Base-by-base conservation (phyloP, 2,329 filamentous ascomycete genomes). In the Venturia pyrina region DNA sequence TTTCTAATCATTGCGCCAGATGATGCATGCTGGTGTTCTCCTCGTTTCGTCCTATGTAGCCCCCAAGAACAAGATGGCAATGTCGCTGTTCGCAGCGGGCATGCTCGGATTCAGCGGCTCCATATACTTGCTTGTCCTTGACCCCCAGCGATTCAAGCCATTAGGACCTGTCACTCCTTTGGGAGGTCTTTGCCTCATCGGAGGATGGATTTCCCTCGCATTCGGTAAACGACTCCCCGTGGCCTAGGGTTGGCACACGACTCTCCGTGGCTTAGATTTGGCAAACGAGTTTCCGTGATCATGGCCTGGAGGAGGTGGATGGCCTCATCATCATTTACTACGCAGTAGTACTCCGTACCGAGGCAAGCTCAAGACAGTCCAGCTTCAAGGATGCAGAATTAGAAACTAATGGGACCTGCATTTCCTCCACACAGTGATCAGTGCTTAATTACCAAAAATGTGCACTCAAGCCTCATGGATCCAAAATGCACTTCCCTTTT, bases 31-130 rank as follows among this genome's bases (percentile, higher is more conserved):
- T 17, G 78, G 82, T 41, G 83, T 83, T 50, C 75, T 89, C 60
- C 83, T 89, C 34, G 76, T 87, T 24, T 79, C 84, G 5, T 75
- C 81, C 19, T 77, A 79, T 63, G 77, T 78, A 8, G 80, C 80
- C 1, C 84, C 85, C 13, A 78, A 81, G 68, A 83, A 85, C 70
- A 83, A 81, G 41, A 70, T 86, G 28, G 85, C 86, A 21, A 82
- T 82, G 34, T 37, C 60, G 5, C 53, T 67, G n/a, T 64, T 66
- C 37, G 41, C 43, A 0, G 84, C 84, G 0, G 87, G 87, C 63
- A 88, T 89, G 78, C 84, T 84, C 4, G 81, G 88, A 80, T 89
- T 89, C 75, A 85, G 81, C 67, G 87, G 87, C 1, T 85, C 81
- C 71, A 82, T 89, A 69, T 89, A 89, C 73, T 78, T 85, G 11